phyloP scores from a whole-genome alignment of 164 flowering plant species.

The Tetracentron sinense region DNA sequence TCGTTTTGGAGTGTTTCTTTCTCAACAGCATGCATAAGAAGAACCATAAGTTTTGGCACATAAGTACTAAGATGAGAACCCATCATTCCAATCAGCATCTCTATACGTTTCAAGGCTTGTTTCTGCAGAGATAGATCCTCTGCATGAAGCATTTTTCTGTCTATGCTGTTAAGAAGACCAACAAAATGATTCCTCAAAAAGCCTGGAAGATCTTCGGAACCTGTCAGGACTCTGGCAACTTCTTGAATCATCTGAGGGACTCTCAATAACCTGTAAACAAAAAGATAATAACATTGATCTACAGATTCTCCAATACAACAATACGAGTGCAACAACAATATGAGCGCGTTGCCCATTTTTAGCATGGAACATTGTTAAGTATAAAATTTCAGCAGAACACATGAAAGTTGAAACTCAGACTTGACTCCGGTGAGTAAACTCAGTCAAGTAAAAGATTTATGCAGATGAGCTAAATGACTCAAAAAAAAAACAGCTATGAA shows the following conservation, averaged over 20 bases:
- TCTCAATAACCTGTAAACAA: conserved; percentile 52
- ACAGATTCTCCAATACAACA: background rate
- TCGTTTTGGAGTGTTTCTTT: conserved; percentile 75
- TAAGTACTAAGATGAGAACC: conserved; percentile 81
- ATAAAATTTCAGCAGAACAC: background rate
- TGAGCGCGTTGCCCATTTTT: background rate
- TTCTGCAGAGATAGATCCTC: conserved; percentile 67
- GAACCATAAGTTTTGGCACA: conserved; percentile 97
- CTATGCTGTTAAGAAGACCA: conserved; percentile 91
- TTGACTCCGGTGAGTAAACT: background rate
- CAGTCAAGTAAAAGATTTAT: background rate
- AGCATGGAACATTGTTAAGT: background rate
- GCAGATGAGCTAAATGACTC: too few relatives aligned
- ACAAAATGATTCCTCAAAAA: conserved; percentile 93
- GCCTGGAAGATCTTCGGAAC: conserved; percentile 76
- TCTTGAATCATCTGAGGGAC: conserved; percentile 81
- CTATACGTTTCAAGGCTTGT: conserved; percentile 85
- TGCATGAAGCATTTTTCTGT: conserved; percentile 89
- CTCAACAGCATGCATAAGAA: conserved; percentile 86
- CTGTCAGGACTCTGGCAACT: conserved; percentile 77
- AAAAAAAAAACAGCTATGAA: too few relatives aligned
- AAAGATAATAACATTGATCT: background rate
- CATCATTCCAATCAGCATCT: conserved; percentile 88
- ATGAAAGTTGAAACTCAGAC: background rate
- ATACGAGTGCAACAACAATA: background rate